phyloP scores from a whole-genome alignment of 1,284 basidiomycete species.

The Puccinia sorghi region DNA sequence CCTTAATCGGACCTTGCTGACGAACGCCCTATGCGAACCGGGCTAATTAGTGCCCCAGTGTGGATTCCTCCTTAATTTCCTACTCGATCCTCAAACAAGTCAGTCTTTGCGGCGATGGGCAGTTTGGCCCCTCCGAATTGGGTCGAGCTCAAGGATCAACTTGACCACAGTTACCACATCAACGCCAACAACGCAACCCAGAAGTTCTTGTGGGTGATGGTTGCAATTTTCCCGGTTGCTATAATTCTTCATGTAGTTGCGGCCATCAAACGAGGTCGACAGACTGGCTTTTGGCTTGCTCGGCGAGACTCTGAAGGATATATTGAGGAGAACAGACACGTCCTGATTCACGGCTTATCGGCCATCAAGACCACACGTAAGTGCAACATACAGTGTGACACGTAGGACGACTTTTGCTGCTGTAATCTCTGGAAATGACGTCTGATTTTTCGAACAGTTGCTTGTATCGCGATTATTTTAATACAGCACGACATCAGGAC shows the following conservation, averaged over 20 bases:
- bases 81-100: not conserved
- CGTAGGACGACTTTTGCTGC: not conserved
- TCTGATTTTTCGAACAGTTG: not conserved
- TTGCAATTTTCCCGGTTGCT: not conserved
- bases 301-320: slow-evolving; percentile 2
- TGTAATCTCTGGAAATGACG: not conserved
- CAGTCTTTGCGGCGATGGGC: not conserved
- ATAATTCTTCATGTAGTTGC: not conserved
- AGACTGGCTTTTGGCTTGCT: slow-evolving; percentile 7
- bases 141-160: not conserved
- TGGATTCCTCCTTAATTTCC: slow-evolving; percentile 3
- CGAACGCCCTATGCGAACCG: too few relatives aligned
- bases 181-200: not conserved
- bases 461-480: not conserved
- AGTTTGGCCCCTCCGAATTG: not conserved
- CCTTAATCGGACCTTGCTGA: too few relatives aligned
- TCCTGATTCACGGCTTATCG: not conserved
- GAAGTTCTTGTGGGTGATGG: not conserved
- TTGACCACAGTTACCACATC: not conserved
- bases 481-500: not conserved
- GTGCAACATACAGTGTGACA: not conserved
- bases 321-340: not conserved
- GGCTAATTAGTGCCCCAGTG: too few relatives aligned
- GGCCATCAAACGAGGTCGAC: slow-evolving; percentile 2
- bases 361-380: slow-evolving; percentile 4